These are phyloP conservation scores for Carallia pectinifolia DNA, from an alignment of 345 rosid genomes.

Conservation along the genomic window DNA sequence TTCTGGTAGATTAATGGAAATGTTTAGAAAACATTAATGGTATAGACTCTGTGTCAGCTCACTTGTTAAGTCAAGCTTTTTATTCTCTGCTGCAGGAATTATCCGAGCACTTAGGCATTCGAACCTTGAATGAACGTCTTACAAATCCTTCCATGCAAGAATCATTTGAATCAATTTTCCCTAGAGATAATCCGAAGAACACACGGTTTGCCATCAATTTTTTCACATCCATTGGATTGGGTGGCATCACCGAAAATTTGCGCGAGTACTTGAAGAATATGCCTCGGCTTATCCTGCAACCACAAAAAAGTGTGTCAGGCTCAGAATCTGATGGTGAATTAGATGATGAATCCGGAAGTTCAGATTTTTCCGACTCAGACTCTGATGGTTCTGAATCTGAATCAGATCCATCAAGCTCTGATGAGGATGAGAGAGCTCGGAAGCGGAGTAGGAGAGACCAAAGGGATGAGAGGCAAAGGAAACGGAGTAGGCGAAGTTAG, in stretches of 20 bases:
- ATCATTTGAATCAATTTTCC: conserved; percentile 80
- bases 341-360: conserved; percentile 29
- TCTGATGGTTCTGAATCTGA: conserved; percentile 17
- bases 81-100: conserved; percentile 59
- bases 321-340: conserved; percentile 36
- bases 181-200: conserved; percentile 90
- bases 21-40: neutral
- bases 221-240: conserved; percentile 94
- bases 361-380: conserved; percentile 44
- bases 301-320: conserved; percentile 51
- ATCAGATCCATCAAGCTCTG: conserved; percentile 25
- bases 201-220: conserved; percentile 84
- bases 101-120: conserved; percentile 89
- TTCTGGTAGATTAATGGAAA: too few relatives aligned
- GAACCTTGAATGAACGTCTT: conserved; percentile 71
- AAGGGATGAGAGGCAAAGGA: conserved; percentile 17
- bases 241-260: conserved; percentile 90
- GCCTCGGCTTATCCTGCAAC: conserved; percentile 95
- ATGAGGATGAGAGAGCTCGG: conserved; percentile 17
- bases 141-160: conserved; percentile 70
- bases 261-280: conserved; percentile 90
- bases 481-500: conserved; percentile 8
- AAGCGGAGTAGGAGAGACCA: conserved; percentile 8
- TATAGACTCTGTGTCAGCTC: neutral
- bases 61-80: conserved; percentile 1